A percentile compares a stretch with the other conserved stretches of the same genome.
phyloP scores from a whole-genome alignment of 2,329 filamentous ascomycete species.

The Penicillium sp. region DNA sequence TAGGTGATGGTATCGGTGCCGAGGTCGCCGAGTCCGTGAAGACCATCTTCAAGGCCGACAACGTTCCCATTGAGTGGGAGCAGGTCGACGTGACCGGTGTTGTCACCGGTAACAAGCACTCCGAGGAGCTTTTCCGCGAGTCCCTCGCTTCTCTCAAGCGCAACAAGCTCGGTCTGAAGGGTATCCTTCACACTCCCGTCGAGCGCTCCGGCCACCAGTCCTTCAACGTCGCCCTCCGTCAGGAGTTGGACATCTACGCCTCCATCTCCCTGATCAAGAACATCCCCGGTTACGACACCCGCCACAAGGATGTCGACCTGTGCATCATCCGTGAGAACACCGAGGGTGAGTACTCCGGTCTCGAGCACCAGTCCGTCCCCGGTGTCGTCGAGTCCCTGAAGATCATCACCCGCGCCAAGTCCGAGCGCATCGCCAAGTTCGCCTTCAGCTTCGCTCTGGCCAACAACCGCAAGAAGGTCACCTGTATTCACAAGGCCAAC shows the following conservation, averaged over 20 bases:
- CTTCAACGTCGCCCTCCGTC: constrained; percentile 98
- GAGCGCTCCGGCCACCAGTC: constrained; percentile 96
- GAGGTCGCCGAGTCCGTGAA: constrained; percentile 98
- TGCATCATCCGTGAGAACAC: constrained; percentile 99
- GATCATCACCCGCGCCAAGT: constrained; percentile 99
- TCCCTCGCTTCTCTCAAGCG: constrained; percentile 92
- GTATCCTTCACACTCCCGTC: constrained; percentile 96
- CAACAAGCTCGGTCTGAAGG: constrained; percentile 99
- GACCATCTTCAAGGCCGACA: constrained; percentile 99
- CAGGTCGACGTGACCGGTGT: constrained; percentile 95
- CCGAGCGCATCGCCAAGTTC: constrained; percentile 98
- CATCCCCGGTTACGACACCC: constrained; percentile 96
- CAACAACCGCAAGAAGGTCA: constrained; percentile 99
- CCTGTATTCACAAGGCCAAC: constrained; percentile 99
- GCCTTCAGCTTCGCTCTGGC: constrained; percentile 96
- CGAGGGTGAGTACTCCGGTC: constrained; percentile 98
- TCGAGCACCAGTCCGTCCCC: constrained; percentile 95
- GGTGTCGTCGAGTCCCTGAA: constrained; percentile 99
- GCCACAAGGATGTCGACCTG: constrained; percentile 95
- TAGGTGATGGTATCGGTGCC: constrained; percentile 91
- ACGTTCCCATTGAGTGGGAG: constrained; percentile 98
- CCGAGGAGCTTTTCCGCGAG: constrained; percentile 93
- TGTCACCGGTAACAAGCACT: constrained; percentile 79
- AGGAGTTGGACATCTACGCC: constrained; percentile 99
- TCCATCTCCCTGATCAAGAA: constrained; percentile 99